Evolutionary conservation across 1,284 basidiomycete species (phyloP).

Genomic region (Waitea zeae): DNA sequence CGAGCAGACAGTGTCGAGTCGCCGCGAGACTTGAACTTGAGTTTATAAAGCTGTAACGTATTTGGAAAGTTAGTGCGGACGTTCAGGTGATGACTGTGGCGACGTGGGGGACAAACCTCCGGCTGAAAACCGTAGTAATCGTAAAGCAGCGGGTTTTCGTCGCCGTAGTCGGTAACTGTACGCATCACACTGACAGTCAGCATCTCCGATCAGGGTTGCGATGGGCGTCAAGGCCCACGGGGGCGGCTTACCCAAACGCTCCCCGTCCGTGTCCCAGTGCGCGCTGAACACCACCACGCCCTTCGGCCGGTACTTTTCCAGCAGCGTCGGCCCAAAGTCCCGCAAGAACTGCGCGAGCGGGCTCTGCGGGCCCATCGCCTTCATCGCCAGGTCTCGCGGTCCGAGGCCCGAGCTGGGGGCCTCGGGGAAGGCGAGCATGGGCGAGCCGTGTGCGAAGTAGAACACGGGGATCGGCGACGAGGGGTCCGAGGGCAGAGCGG

Average conservation of each 20-base stretch:
- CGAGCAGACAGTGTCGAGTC: conserved; percentile 35
- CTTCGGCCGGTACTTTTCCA: conserved; percentile 56
- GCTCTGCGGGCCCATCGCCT: conserved; percentile 30
- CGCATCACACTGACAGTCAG: background rate
- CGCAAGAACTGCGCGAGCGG: conserved; percentile 41
- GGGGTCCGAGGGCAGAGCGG: conserved; percentile 38
- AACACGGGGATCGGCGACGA: conserved; percentile 44
- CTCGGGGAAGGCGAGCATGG: conserved; percentile 21
- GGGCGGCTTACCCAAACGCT: conserved; percentile 28
- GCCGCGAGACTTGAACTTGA: conserved; percentile 52
- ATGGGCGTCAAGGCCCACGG: background rate
- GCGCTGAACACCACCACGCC: conserved; percentile 68
- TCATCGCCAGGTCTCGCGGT: conserved; percentile 14
- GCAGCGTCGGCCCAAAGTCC: conserved; percentile 48
- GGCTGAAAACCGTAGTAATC: conserved; percentile 56
- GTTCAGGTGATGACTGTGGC: background rate
- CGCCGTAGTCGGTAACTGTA: conserved; percentile 54
- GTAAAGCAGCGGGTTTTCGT: conserved; percentile 53
- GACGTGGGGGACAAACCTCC: conserved; percentile 9
- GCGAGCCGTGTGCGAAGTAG: conserved; percentile 62
- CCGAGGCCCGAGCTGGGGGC: conserved; percentile 3
- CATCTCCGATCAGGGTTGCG: background rate
- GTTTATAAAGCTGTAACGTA: conserved; percentile 32
- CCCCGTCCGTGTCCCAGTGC: conserved; percentile 53
- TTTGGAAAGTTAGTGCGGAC: too few relatives aligned